Evolutionary conservation across 225 moss, liverwort and hornwort species (phyloP), one percentile per base, ranked within the genome.

Genomic region (Marchantia polymorpha): DNA sequence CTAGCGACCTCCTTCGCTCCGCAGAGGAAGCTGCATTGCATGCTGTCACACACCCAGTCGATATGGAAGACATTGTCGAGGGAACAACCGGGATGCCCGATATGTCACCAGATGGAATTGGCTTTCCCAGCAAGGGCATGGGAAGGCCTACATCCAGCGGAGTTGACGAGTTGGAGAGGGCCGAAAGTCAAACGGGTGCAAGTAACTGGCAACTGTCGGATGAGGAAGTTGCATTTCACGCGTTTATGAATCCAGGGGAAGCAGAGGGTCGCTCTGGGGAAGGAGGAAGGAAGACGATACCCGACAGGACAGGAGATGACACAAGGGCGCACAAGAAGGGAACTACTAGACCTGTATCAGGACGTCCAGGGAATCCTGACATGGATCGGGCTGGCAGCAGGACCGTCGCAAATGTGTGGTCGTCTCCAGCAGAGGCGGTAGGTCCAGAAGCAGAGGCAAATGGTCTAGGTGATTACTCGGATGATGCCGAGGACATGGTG

Each of bases 251-350:
- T 51, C 67, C 49, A 31, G 30, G 49, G 15, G 76, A 83, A 20
- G 72, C 78, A 0, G 86, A 84, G 48, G 82, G 85, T n/a, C 56
- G 80, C 53, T 54, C 81, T 53, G 73, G 82, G 2, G 89, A 87
- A 52, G 80, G 81, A 31, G 80, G 79, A 9, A 87, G 76, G 22
- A 90, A 84, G 76, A 71, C 86, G 75, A 83, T 72, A 80, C 61
- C 56, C 13, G 90, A 90, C 49, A 84, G 64, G 74, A 39, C 39
- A 39, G 27, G 72, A 52, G 47, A 61, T 53, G 77, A 85, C 30
- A 50, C 65, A 16, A 86, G 82, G 65, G 74, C 59, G n/a, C 59
- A 55, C 30, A 86, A 90, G 69, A 84, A 81, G 82, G 74, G 81
- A 13, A 19, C 49, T 14, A 52, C 69, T 7, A 67, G 74, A 68